Base-by-base conservation (phyloP, 2,329 filamentous ascomycete genomes). In the Colletotrichum nymphaeae region DNA sequence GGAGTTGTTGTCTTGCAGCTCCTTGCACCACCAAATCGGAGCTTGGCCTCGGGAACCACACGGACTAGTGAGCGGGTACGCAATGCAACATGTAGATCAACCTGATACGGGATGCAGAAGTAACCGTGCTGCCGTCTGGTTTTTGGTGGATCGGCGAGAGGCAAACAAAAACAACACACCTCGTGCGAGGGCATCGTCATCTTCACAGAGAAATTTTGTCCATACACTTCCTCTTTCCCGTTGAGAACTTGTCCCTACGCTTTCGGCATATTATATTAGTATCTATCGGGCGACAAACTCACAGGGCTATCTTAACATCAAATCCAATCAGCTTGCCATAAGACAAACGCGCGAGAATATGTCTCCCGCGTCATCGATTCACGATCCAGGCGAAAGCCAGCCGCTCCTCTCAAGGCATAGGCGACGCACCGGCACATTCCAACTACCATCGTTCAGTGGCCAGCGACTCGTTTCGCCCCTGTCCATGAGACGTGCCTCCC, bases 331-430 rank as follows among this genome's bases (percentile, higher is more conserved):
- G 42, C 19, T 49, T 49, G 7, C 16, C 19, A n/a, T 9, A n/a
- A 3, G 8, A n/a, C 42, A 19, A 19, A 19, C n/a, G 14, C 46
- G 11, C n/a, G 8, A 19, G 12, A 32, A 22, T 8, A 73, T 73
- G 71, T 73, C 67, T 24, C 46, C 71, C 19, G 49, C 60, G 14
- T 73, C 71, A 5, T 70, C 71, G 9, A 66, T 73, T 19, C 56
- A 71, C 49, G 71, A 73, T 37, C 71, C 71, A 11, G 67, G 55
- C 62, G 71, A 73, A 28, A 59, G 59, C 35, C 60, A 70, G 67
- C 71, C 71, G 22, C 22, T 73, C 5, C 67, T 73, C 55, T 28
- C 52, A 7, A 26, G 26, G n/a, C 71, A 66, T 9, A 60, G 59
- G 7, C 67, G 62, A n/a, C 69, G 64, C 56, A 67, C 46, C 64